Evolutionary conservation across 306 rosid species (phyloP), one percentile per base, ranked within the genome.

Genomic region (Pterocarpus santalinus): DNA sequence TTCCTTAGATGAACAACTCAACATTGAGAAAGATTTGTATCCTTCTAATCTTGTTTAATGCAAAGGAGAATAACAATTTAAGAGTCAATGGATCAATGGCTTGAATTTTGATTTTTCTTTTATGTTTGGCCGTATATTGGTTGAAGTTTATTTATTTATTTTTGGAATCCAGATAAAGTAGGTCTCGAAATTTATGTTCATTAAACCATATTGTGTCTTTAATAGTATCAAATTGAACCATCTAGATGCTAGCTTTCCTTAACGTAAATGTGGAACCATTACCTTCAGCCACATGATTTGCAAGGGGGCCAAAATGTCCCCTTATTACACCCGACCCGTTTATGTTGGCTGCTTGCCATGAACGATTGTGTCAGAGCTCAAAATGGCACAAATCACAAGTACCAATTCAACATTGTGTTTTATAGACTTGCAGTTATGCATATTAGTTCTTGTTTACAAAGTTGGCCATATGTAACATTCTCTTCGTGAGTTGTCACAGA

Each of bases 201-300:
- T 78, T 75, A 32, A 34, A 14, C 60, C 41, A 62, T 10, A 15
- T 7, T 58, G 58, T 62, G n/a, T 12, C 76, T 28, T 4, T 16
- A 34, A 41, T 11, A 16, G 35, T 69, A 41, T 46, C 17, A 34
- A 69, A 58, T n/a, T 3, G 38, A 43, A 16, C 69, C 69, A 38
- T 17, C 34, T 83, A 65, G 46, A 60, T 52, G 39, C 58, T 39
- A 52, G 16, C 30, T 65, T 22, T 22, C 65, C 65, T 60, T 65
- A 65, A 65, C 7, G 49, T 17, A 8, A 82, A 13, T n/a, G 60
- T 82, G 85, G 28, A 86, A 64, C 69, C 86, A 80, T 51, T 16
- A 82, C 49, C 79, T 77, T 33, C 80, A 85, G 81, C 76, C 84
- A 79, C 88, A 85, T 81, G 86, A 85, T 81, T 83, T 89, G 79